phyloP scores from a whole-genome alignment of 148 eudicot genomes.

The Pharnaceum exiguum region DNA sequence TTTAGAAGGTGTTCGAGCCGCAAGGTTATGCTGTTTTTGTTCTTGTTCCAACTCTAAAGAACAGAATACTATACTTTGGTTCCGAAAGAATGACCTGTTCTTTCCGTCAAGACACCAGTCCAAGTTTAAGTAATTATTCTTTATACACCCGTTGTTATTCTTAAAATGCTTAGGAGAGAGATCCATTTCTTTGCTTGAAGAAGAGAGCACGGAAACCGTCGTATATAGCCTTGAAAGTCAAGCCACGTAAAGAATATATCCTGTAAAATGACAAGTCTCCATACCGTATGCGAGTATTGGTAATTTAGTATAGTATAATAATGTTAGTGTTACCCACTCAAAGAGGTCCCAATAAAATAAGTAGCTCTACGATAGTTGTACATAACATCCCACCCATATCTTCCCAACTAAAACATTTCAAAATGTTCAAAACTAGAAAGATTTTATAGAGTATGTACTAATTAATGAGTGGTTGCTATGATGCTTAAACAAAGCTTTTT shows the following conservation, averaged over 20 bases:
- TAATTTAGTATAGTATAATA: background rate
- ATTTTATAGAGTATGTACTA: too few species aligned
- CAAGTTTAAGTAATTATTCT: too few species aligned
- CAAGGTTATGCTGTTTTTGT: too few species aligned
- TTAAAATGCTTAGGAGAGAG: background rate
- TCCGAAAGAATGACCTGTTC: too few species aligned
- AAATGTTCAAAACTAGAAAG: background rate
- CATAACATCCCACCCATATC: constrained; percentile 21
- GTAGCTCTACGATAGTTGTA: background rate
- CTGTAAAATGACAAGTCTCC: background rate
- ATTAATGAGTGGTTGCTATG: background rate
- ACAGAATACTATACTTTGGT: too few species aligned
- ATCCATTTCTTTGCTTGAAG: constrained; percentile 23
- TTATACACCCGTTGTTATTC: constrained; percentile 1
- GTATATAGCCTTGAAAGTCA: constrained; percentile 3
- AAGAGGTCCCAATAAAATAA: background rate
- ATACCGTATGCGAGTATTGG: background rate
- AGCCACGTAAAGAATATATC: background rate
- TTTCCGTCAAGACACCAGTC: too few species aligned
- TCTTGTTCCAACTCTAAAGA: too few species aligned
- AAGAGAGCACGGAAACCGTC: constrained; percentile 2
- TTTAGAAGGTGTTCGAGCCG: too few species aligned
- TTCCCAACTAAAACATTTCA: background rate
- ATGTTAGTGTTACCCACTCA: constrained; percentile 4
- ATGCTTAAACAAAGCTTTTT: background rate